Evolutionary conservation across 495 filamentous ascomycete genomes (phyloP).

Genomic region (Penicillium argentinense): DNA sequence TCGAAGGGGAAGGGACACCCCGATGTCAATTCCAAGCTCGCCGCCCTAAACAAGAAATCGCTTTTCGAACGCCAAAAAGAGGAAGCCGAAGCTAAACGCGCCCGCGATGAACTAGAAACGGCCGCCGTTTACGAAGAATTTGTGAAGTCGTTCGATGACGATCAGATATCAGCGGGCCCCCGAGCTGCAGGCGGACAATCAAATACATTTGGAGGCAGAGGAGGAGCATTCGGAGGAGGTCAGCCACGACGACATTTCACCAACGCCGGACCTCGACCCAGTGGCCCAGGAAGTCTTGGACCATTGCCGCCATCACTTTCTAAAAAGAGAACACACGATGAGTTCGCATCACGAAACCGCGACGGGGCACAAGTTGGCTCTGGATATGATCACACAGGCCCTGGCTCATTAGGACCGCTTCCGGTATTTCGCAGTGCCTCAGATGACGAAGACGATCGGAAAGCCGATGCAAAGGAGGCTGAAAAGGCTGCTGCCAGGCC

Average conservation of each 20-base stretch:
- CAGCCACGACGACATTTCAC: slow-evolving; percentile 58
- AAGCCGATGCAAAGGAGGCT: slow-evolving; percentile 50
- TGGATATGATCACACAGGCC: slow-evolving; percentile 55
- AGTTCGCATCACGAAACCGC: slow-evolving; percentile 40
- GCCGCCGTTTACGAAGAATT: slow-evolving; percentile 90
- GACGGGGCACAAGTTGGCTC: slow-evolving; percentile 47
- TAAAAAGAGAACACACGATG: slow-evolving; percentile 54
- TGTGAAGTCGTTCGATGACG: slow-evolving; percentile 84
- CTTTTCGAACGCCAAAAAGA: slow-evolving; percentile 91
- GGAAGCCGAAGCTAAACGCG: slow-evolving; percentile 88
- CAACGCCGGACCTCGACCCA: slow-evolving; percentile 52
- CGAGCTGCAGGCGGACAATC: slow-evolving; percentile 21
- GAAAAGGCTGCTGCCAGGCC: slow-evolving; percentile 80
- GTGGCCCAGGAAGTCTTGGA: slow-evolving; percentile 76
- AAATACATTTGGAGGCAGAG: slow-evolving; percentile 39
- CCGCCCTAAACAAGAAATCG: slow-evolving; percentile 79
- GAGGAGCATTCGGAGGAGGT: slow-evolving; percentile 40
- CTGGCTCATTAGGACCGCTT: slow-evolving; percentile 36
- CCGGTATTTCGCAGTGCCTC: slow-evolving; percentile 47
- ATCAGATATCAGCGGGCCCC: slow-evolving; percentile 45
- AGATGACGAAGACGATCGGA: slow-evolving; percentile 53
- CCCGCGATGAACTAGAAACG: slow-evolving; percentile 83
- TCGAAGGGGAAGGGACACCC: slow-evolving; percentile 65
- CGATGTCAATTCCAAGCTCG: slow-evolving; percentile 79
- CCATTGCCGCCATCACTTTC: slow-evolving; percentile 54